Percentiles rank a stretch among this genome's conserved stretches.
These are phyloP conservation scores for Pleomassaria siparia DNA, from an alignment of 2,329 filamentous ascomycete genomes.

Conservation along the genomic window DNA sequence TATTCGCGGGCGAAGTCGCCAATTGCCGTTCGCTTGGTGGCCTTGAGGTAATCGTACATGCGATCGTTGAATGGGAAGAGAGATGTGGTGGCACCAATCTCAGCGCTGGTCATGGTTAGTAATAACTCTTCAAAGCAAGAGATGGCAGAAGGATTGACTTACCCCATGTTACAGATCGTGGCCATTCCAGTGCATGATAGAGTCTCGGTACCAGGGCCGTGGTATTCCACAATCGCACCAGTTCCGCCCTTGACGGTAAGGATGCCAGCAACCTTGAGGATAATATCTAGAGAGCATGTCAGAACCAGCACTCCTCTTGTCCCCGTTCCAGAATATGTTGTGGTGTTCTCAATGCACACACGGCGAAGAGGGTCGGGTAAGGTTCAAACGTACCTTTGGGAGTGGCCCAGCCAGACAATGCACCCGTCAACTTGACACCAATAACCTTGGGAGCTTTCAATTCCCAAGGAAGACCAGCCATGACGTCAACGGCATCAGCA, in stretches of 20 bases:
- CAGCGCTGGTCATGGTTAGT: slow-evolving; percentile 34
- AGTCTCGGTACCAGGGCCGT: slow-evolving; percentile 69
- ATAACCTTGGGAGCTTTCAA: slow-evolving; percentile 97
- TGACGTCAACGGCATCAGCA: slow-evolving; percentile 97
- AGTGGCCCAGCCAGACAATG: slow-evolving; percentile 86
- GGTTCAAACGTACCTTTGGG: slow-evolving; percentile 71
- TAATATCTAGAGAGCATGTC: slow-evolving; percentile 82
- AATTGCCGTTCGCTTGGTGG: slow-evolving; percentile 88
- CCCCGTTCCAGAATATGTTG: background rate
- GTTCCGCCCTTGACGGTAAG: slow-evolving; percentile 98
- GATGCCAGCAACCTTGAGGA: slow-evolving; percentile 94
- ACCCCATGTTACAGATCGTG: slow-evolving; percentile 67
- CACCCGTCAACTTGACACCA: slow-evolving; percentile 90
- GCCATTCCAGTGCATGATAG: slow-evolving; percentile 85
- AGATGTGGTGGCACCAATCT: slow-evolving; percentile 82
- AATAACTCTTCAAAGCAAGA: background rate
- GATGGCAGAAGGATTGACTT: background rate
- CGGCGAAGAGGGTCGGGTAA: slow-evolving; percentile 11
- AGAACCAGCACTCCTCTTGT: background rate
- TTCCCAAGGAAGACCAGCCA: slow-evolving; percentile 97
- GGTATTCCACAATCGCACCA: slow-evolving; percentile 83
- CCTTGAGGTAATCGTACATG: slow-evolving; percentile 93
- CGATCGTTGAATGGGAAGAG: slow-evolving; percentile 97
- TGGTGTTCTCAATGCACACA: background rate
- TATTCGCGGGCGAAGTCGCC: slow-evolving; percentile 87